Conservation (phyloP, 495 filamentous ascomycete species). For the Annulohypoxylon bovei region DNA sequence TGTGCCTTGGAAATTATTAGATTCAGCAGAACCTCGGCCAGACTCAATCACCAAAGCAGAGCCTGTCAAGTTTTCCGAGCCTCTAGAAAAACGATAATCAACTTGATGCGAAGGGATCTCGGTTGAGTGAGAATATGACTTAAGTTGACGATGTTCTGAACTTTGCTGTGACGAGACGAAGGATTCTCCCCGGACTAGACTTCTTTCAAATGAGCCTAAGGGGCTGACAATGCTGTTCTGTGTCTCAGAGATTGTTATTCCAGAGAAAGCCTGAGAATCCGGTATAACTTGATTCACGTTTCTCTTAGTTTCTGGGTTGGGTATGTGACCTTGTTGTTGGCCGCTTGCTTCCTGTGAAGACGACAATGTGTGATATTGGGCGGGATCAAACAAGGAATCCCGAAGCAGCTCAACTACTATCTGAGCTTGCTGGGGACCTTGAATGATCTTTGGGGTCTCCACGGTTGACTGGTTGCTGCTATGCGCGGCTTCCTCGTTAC, state of each 20-base stretch:
- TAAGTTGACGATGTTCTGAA: background rate
- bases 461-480: constrained; percentile 18
- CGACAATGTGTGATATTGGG: constrained; percentile 23
- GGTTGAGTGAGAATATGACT: constrained; percentile 4
- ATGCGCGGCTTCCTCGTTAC: constrained; percentile 3
- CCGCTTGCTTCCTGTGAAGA: constrained; percentile 6
- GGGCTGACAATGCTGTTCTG: constrained; percentile 15
- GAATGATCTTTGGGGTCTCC: background rate
- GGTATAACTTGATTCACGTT: constrained; percentile 33
- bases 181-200: constrained; percentile 11
- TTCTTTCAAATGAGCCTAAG: constrained; percentile 8
- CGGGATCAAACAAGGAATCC: constrained; percentile 20
- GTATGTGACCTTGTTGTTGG: background rate
- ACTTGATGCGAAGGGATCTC: constrained; percentile 45
- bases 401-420: constrained; percentile 30
- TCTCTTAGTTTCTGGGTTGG: background rate
- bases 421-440: background rate
- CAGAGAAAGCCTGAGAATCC: constrained; percentile 42
- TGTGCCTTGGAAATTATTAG: constrained; percentile 15
- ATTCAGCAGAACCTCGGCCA: background rate
- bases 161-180: background rate
- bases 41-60: constrained; percentile 17
- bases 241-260: constrained; percentile 20
- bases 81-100: constrained; percentile 13
- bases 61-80: background rate